Conservation (phyloP, 2,329 filamentous ascomycete genomes). For the Trichoderma brevicompactum region DNA sequence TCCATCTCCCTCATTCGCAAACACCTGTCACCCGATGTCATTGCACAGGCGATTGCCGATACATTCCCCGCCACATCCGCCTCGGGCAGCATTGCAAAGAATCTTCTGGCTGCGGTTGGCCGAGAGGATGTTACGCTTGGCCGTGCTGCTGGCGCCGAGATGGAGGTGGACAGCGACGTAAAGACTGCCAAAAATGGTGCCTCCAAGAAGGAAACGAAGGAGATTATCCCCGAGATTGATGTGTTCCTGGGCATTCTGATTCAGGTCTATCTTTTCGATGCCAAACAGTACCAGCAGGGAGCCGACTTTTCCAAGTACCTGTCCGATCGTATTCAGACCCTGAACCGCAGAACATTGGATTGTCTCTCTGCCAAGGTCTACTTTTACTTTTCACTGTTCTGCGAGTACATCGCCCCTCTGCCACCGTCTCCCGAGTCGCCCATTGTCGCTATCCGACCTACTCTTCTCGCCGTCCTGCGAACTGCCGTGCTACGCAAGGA, state of each 20-base stretch:
- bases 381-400: conserved; percentile 97
- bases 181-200: conserved; percentile 59
- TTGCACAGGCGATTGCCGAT: conserved; percentile 79
- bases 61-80: conserved; percentile 68
- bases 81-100: conserved; percentile 68
- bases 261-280: conserved; percentile 88
- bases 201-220: conserved; percentile 70
- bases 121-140: conserved; percentile 68
- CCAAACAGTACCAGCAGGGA: conserved; percentile 78
- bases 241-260: conserved; percentile 84
- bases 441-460: conserved; percentile 82
- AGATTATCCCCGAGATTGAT: conserved; percentile 83
- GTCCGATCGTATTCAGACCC: conserved; percentile 79
- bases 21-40: conserved; percentile 78
- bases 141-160: conserved; percentile 62
- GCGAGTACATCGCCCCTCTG: conserved; percentile 84
- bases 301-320: conserved; percentile 83
- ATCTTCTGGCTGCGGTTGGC: conserved; percentile 71
- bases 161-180: conserved; percentile 71
- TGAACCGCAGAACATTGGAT: conserved; percentile 93
- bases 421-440: conserved; percentile 88
- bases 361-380: conserved; percentile 93
- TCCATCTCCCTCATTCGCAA: conserved; percentile 97
- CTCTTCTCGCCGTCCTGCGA: conserved; percentile 83
- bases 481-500: conserved; percentile 98